phyloP scores from a whole-genome alignment of 2,329 filamentous ascomycete species.

The Xylaria sp. region DNA sequence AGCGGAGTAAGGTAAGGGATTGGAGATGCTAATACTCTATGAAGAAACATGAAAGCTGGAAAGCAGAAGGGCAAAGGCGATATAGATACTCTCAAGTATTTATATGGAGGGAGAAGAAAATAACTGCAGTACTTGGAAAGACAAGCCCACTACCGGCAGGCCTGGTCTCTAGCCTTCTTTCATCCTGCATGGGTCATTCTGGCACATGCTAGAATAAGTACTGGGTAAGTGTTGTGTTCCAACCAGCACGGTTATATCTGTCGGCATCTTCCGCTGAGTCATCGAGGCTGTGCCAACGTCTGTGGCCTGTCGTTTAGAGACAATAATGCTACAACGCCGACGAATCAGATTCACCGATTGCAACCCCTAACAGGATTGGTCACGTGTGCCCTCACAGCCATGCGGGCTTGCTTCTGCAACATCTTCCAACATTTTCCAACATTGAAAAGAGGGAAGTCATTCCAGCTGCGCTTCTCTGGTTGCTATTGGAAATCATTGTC shows the following conservation, averaged over 20 bases:
- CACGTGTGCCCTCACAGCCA: not conserved
- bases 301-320: not conserved
- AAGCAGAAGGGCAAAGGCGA: not conserved
- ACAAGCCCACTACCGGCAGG: constrained; percentile 3
- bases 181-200: not conserved
- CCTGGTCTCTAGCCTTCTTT: constrained; percentile 11
- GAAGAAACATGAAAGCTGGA: not conserved
- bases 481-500: not conserved
- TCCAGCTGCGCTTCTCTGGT: not conserved
- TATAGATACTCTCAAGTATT: not conserved
- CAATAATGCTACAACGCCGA: not conserved
- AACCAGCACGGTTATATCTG: not conserved
- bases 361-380: not conserved
- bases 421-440: not conserved
- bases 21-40: not conserved
- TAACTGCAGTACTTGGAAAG: not conserved
- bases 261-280: constrained; percentile 25
- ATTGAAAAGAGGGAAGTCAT: not conserved
- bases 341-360: not conserved
- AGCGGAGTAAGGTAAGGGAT: constrained; percentile 10
- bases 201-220: not conserved
- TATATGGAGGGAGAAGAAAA: not conserved
- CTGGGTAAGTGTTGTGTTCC: too few relatives aligned
- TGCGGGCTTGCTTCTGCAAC: not conserved
- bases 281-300: constrained; percentile 10